Percentiles rank a stretch among this genome's conserved stretches.
Evolutionary conservation across 164 flowering plant species (phyloP).

Genomic region (Malania oleifera): DNA sequence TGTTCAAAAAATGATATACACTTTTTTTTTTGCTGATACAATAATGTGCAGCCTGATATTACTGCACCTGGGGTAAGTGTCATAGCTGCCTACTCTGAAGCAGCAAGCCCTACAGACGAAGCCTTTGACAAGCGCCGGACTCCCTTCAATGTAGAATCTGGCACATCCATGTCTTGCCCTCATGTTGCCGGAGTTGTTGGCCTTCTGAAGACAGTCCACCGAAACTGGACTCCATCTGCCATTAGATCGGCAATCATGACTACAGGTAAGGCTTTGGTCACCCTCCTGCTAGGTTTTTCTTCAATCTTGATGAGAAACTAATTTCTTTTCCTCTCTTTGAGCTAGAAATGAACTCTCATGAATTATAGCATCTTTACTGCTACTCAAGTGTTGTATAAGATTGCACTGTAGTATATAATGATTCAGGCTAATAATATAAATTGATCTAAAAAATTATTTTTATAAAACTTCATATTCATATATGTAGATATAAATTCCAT

Average conservation of each 20-base stretch:
- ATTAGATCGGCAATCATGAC: constrained; percentile 47
- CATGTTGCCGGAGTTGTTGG: constrained; percentile 46
- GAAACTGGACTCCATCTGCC: constrained; percentile 40
- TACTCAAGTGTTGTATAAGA: too few species aligned
- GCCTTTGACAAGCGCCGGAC: constrained; percentile 19
- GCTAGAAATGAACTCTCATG: too few species aligned
- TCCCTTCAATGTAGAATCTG: constrained; percentile 24
- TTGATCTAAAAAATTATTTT: too few species aligned
- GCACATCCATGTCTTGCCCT: constrained; percentile 55
- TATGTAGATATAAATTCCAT: too few species aligned
- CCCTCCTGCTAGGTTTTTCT: neutral
- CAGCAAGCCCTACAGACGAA: constrained; percentile 15
- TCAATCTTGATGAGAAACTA: too few species aligned
- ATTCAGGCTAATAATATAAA: too few species aligned
- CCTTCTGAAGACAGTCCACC: constrained; percentile 36
- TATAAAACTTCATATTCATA: too few species aligned
- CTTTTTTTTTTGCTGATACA: too few species aligned
- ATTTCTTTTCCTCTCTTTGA: neutral
- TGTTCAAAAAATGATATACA: too few species aligned
- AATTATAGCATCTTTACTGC: too few species aligned
- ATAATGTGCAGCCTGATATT: constrained; percentile 33
- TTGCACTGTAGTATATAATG: too few species aligned
- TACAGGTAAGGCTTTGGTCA: constrained; percentile 17
- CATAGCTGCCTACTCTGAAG: constrained; percentile 32
- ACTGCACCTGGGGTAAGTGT: constrained; percentile 39